Evolutionary conservation across 805 yeast species (phyloP), one percentile per base, ranked within the genome.

Genomic region (Spathaspora passalidarum): DNA sequence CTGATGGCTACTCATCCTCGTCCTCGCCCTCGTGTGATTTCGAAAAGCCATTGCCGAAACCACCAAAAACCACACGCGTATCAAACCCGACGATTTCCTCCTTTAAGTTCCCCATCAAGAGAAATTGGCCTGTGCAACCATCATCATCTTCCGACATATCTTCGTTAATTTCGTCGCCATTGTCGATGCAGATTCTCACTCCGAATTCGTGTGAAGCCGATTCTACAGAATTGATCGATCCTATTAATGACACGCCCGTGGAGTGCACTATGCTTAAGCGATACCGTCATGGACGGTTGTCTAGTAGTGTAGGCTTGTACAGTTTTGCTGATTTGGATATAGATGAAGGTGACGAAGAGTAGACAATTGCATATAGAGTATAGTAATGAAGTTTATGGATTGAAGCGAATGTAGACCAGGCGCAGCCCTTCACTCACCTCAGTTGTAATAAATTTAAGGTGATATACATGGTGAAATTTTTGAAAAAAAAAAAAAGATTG

Each of bases 211-310:
- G 32, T 4, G 37, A 21, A 13, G 14, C 39, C 26, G n/a, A 47
- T 54, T 11, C 51, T 61, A 9, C 49, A 61, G 32, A 13, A 25
- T 25, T 25, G 4, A 57, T 66, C 36, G 74, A 69, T 48, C 68
- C 71, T 13, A 69, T 68, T 45, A 68, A 68, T 47, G 74, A 68
- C 45, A 52, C 68, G 2, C 73, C 73, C 5, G 70, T 65, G 14
- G 73, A 69, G 45, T 67, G 68, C 43, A 50, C 63, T 1, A 60
- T 64, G 19, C 65, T 19, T n/a, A 18, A 22, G 14, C 23, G 23
- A 36, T 18, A 20, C 13, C 23, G 23, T 18, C 38, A 36, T 36
- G 23, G 21, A 20, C 11, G 38, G 13, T 46, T 56, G 32, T 55
- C 63, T 22, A 53, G 61, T 40, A 57, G 57, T 32, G 60, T 60